Conservation (phyloP, 495 filamentous ascomycete species). For the Podospora sp. region DNA sequence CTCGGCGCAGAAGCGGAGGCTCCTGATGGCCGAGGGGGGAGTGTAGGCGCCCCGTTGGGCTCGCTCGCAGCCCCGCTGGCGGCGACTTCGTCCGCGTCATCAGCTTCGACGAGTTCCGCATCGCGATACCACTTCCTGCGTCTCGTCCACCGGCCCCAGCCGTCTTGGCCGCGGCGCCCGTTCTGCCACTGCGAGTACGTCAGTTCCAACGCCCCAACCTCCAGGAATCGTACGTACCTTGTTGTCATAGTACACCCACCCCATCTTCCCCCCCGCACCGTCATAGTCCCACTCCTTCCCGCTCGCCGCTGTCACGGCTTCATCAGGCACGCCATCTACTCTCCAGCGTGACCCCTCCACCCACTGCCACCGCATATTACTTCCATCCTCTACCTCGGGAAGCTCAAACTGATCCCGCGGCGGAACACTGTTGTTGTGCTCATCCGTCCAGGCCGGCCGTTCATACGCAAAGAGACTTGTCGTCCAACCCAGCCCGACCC, state of each 20-base stretch:
- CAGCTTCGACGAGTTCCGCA: constrained; percentile 86
- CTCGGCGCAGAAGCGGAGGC: not conserved
- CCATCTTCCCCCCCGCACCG: constrained; percentile 62
- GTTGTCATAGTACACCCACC: constrained; percentile 98
- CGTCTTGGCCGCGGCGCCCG: constrained; percentile 82
- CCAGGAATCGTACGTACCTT: constrained; percentile 61
- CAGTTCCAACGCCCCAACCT: not conserved
- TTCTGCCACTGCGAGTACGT: constrained; percentile 75
- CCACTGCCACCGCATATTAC: constrained; percentile 86
- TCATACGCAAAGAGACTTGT: constrained; percentile 87
- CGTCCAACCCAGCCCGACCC: constrained; percentile 95
- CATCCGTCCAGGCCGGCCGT: constrained; percentile 89
- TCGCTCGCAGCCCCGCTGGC: constrained; percentile 28
- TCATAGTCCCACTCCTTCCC: constrained; percentile 54
- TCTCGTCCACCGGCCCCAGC: constrained; percentile 94
- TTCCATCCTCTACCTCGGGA: constrained; percentile 77
- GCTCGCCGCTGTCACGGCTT: constrained; percentile 49
- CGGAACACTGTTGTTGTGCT: constrained; percentile 81
- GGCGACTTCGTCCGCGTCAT: constrained; percentile 34
- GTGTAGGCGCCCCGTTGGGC: constrained; percentile 22
- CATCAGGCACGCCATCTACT: constrained; percentile 73
- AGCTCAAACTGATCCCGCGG: constrained; percentile 81
- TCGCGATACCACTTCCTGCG: constrained; percentile 95
- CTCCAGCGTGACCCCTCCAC: constrained; percentile 81
- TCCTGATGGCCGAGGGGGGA: constrained; percentile 2